Percentiles rank a stretch among this genome's conserved stretches.
phyloP scores from a whole-genome alignment of 345 rosid species.

The Physaria fendleri region DNA sequence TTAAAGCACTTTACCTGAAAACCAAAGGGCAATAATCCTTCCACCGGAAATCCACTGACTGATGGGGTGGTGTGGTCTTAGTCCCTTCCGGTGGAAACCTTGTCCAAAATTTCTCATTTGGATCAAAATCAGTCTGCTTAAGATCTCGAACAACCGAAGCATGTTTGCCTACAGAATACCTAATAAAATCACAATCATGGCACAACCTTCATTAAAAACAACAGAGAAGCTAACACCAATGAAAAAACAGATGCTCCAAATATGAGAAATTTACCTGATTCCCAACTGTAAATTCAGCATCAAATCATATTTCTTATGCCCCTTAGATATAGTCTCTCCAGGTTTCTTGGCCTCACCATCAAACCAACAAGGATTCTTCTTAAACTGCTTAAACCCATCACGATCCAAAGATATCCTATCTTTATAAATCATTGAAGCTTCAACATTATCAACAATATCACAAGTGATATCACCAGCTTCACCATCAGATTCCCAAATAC shows the following conservation, averaged over 20 bases:
- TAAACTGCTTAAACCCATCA: conserved; percentile 51
- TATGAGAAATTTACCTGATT: conserved; percentile 43
- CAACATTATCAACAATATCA: conserved; percentile 82
- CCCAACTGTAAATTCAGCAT: conserved; percentile 96
- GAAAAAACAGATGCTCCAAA: neutral
- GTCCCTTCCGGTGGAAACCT: conserved; percentile 94
- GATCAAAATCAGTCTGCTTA: conserved; percentile 72
- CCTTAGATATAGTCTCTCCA: conserved; percentile 82
- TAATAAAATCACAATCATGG: conserved; percentile 28
- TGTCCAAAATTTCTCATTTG: conserved; percentile 96
- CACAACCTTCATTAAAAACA: neutral
- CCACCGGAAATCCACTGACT: conserved; percentile 83
- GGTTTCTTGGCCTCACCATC: conserved; percentile 78
- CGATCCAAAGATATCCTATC: conserved; percentile 46
- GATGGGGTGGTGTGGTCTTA: conserved; percentile 87
- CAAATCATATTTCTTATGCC: conserved; percentile 85
- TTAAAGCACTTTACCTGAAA: conserved; percentile 51
- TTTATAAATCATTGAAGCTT: conserved; percentile 54
- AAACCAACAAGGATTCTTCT: conserved; percentile 65
- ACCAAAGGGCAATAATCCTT: conserved; percentile 95
- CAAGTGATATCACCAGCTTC: conserved; percentile 99
- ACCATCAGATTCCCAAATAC: conserved; percentile 96
- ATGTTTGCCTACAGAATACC: conserved; percentile 85
- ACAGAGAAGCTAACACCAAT: neutral
- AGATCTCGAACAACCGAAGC: conserved; percentile 50